Percentiles rank a stretch among this genome's conserved stretches.
These are phyloP conservation scores for Geotrichum candidum DNA, from an alignment of 1,139 yeast genomes.

Conservation along the genomic window DNA sequence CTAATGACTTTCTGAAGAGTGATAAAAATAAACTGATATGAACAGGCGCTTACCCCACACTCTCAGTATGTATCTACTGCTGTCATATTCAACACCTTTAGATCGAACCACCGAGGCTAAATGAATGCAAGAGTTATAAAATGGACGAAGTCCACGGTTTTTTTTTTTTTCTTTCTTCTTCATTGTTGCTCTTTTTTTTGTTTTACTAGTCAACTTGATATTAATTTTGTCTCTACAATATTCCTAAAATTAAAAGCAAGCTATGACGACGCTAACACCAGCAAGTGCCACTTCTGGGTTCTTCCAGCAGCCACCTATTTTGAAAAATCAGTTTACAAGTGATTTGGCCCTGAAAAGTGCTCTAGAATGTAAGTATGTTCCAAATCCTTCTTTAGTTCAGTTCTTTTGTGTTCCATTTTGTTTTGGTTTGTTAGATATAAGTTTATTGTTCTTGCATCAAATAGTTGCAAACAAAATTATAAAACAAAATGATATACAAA, in stretches of 20 bases:
- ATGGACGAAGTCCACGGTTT: neutral
- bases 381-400: neutral
- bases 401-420: neutral
- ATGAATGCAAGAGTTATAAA: neutral
- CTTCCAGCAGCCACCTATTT: conserved; percentile 26
- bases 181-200: neutral
- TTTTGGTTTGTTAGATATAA: neutral
- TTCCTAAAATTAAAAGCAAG: neutral
- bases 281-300: conserved; percentile 30
- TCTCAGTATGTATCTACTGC: neutral
- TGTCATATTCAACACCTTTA: neutral
- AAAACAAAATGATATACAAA: too few species aligned
- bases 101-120: neutral
- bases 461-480: too few species aligned
- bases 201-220: neutral
- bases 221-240: neutral
- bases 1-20: neutral
- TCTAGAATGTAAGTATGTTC: conserved; percentile 16
- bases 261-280: conserved; percentile 18
- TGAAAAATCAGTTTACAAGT: conserved; percentile 25
- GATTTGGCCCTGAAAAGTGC: conserved; percentile 27
- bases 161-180: neutral
- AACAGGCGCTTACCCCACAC: neutral
- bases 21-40: too few species aligned
- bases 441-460: too few species aligned